Evolutionary conservation across 2,329 filamentous ascomycete species (phyloP).

Genomic region (Leptographium lundbergii): DNA sequence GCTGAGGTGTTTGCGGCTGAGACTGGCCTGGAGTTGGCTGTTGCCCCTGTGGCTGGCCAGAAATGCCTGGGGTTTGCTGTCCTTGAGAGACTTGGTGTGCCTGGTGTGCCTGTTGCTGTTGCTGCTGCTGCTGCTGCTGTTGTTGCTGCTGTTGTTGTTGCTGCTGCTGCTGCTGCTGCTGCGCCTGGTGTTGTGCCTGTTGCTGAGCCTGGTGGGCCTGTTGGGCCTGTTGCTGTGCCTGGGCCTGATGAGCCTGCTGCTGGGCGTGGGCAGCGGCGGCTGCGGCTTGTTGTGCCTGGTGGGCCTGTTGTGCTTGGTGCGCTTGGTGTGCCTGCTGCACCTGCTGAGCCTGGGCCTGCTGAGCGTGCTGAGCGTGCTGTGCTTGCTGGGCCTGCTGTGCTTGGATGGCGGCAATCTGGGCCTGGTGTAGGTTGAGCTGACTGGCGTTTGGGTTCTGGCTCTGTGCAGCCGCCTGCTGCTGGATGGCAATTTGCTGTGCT

Average conservation of each 20-base stretch:
- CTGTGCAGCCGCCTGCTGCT: slow-evolving; percentile 30
- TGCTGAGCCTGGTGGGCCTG: slow-evolving; percentile 24
- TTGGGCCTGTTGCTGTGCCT: slow-evolving; percentile 23
- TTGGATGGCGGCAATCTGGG: slow-evolving; percentile 9
- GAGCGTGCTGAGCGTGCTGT: slow-evolving; percentile 16
- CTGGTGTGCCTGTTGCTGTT: slow-evolving; percentile 16
- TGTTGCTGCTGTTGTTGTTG: slow-evolving; percentile 13
- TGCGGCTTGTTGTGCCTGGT: slow-evolving; percentile 24
- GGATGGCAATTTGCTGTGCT: slow-evolving; percentile 33
- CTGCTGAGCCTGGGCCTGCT: slow-evolving; percentile 11
- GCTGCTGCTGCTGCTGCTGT: slow-evolving; percentile 28
- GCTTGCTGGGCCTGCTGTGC: slow-evolving; percentile 31
- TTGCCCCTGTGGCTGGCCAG: slow-evolving; percentile 1
- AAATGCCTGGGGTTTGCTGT: slow-evolving; percentile 6
- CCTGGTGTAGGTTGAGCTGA: slow-evolving; percentile 17
- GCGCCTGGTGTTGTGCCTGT: slow-evolving; percentile 21
- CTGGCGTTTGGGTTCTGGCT: slow-evolving; percentile 6
- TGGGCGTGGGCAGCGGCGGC: slow-evolving; percentile 18
- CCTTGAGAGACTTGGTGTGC: slow-evolving; percentile 23
- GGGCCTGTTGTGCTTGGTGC: slow-evolving; percentile 24
- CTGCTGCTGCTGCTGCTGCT: slow-evolving; percentile 25
- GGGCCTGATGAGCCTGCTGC: slow-evolving; percentile 19
- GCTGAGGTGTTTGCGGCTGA: slow-evolving; percentile 17
- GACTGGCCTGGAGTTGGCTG: slow-evolving; percentile 9
- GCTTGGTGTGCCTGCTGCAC: slow-evolving; percentile 26